Evolutionary conservation across 2,329 filamentous ascomycete species (phyloP), one percentile per base, ranked within the genome.

Genomic region (Ophiostoma himal-ulmi): DNA sequence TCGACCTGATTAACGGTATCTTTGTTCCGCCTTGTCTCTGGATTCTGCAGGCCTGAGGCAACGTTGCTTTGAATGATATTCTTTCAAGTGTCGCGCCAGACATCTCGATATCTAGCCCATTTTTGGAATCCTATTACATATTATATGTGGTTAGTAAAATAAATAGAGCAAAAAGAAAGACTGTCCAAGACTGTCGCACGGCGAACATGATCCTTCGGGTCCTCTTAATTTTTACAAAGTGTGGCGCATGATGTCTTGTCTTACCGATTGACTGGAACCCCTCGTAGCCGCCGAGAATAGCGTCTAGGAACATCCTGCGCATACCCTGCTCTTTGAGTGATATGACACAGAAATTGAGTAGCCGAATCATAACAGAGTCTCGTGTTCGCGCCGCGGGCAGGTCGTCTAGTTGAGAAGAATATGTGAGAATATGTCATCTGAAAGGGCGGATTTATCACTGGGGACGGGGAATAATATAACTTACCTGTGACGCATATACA

Each of bases 401-500:
- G 22, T 82, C 80, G 67, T 84, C 83, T 85, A 67, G 7, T 14
- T 44, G 26, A 26, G 52, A 39, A 34, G 1, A 69, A 22, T 41
- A 30, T 36, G 60, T 64, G 5, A 64, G 30, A 34, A 36, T 8
- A 37, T n/a, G 44, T 34, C 34, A 60, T 48, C 44, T 39, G 69
- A 62, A 68, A 65, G 62, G 65, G 68, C 54, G 44, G 13, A 37
- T 1, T 14, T 17, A 36, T 52, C 30, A 34, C 11, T 20, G n/a
- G 34, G 11, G 22, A 26, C 26, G 22, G n/a, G 20, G 52, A 26
- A 26, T 62, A 11, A 5, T 13, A 30, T 60, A 13, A 65, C 83
- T 72, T 76, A 86, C 86, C 83, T 75, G 80, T 78, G 73, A 88
- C 83, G 77, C 84, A 88, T 69, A 88, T 84, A 76, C 86, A 89